Evolutionary conservation across 306 rosid species (phyloP).

Genomic region (Quercus berberidifolia): DNA sequence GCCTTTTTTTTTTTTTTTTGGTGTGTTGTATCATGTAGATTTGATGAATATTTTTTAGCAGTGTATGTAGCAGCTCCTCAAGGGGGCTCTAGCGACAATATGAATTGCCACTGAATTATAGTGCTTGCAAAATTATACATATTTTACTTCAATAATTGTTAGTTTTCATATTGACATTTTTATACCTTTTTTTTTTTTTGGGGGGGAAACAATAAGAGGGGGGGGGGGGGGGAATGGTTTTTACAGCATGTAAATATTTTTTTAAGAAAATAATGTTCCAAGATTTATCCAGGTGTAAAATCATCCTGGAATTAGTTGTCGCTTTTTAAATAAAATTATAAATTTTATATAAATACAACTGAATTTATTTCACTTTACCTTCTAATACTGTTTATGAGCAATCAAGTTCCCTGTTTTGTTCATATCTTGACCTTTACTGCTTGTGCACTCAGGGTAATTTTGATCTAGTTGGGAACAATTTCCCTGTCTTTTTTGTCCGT

Average conservation of each 20-base stretch:
- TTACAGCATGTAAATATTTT: neutral
- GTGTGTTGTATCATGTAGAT: too few relatives aligned
- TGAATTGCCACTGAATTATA: too few relatives aligned
- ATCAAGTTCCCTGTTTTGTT: neutral
- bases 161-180: neutral
- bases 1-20: too few relatives aligned
- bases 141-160: too few relatives aligned
- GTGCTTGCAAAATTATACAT: too few relatives aligned
- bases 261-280: neutral
- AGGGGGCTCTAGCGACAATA: too few relatives aligned
- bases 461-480: conserved; percentile 89
- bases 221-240: neutral
- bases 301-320: neutral
- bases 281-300: neutral
- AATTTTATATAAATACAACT: neutral
- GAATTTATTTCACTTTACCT: neutral
- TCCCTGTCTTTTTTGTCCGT: conserved; percentile 79
- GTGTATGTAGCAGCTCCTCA: too few relatives aligned
- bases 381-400: neutral
- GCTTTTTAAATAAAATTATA: neutral
- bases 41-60: too few relatives aligned
- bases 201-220: too few relatives aligned
- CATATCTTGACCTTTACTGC: neutral
- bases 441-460: conserved; percentile 75
- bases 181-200: neutral